Base-by-base conservation (phyloP, 805 yeast species). In the Yarrowia sp. region DNA sequence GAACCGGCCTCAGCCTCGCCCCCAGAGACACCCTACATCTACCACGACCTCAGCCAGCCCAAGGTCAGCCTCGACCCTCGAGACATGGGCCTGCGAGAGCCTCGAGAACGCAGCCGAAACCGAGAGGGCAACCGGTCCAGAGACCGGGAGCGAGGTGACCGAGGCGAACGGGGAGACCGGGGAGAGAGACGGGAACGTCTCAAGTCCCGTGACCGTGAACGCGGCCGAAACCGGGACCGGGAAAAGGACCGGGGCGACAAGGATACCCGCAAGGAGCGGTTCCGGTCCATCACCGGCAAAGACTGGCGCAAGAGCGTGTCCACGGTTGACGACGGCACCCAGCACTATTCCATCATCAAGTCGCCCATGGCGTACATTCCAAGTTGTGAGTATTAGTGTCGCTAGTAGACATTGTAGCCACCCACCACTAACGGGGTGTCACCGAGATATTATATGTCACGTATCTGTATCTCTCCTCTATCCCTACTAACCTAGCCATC, bases 321-420 rank as follows among this genome's bases (percentile, higher is more conserved):
- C 11, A 35, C 58, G 5, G 32, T 38, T 10, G 61, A 54, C 17
- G 35, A 54, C 12, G 61, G 40, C 17, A 7, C 61, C 14, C 46
- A 36, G 33, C 61, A 54, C 10, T 54, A 54, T 19, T 7, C 44
- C 26, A 36, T 54, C 26, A 36, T 38, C 44, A 38, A 54, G 35
- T 36, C 46, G 35, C 46, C 61, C 24, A 54, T 54, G 61, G 61
- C 61, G 38, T 54, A 38, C 35, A 38, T 54, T 32, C 61, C 61
- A 5, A 54, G 46, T 36, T 54, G 61, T 54, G 46, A 38, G 61
- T 54, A 54, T 38, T 5, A 21, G 6, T 21, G 44, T 38, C 8
- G 8, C 30, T 26, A 26, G 30, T 26, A 8, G 8, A 26, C 8
- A 5, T 26, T 4, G 30, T 8, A 4, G 8, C 4, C 30, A 26